Evolutionary conservation across 2,329 filamentous ascomycete genomes (phyloP).

Genomic region (Penicillium sp.): DNA sequence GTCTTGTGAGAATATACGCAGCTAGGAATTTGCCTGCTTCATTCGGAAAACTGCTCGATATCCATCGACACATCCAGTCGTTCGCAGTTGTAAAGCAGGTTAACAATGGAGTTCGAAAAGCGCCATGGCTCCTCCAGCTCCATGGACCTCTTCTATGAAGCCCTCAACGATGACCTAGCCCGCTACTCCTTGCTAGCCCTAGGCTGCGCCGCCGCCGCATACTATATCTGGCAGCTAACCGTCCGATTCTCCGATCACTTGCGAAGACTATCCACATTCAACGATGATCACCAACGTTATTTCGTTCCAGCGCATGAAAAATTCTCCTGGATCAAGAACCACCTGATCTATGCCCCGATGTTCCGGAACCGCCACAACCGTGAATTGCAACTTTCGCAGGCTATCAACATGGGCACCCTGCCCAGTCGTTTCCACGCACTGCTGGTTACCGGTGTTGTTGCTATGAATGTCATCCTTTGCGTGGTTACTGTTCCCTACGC

Average conservation of each 20-base stretch:
- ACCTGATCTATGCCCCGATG: conserved; percentile 56
- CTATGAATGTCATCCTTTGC: conserved; percentile 52
- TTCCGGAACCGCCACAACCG: conserved; percentile 46
- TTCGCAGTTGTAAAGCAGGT: conserved; percentile 19
- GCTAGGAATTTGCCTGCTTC: neutral
- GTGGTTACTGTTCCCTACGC: conserved; percentile 46
- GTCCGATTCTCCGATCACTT: conserved; percentile 66
- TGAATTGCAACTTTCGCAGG: conserved; percentile 45
- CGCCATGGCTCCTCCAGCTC: conserved; percentile 16
- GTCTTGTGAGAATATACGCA: conserved; percentile 25
- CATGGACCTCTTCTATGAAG: conserved; percentile 25
- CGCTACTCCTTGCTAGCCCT: conserved; percentile 65
- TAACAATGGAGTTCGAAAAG: conserved; percentile 26
- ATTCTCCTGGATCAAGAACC: conserved; percentile 69
- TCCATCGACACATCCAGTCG: conserved; percentile 4
- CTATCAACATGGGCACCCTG: conserved; percentile 47
- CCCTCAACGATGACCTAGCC: conserved; percentile 56
- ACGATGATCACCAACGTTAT: conserved; percentile 77
- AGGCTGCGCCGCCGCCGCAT: conserved; percentile 60
- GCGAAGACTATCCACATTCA: conserved; percentile 71
- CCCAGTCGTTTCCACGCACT: conserved; percentile 49
- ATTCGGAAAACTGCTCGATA: neutral
- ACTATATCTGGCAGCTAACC: conserved; percentile 67
- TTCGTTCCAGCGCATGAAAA: conserved; percentile 60
- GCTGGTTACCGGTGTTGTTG: conserved; percentile 41